Evolutionary conservation across 1,284 basidiomycete species (phyloP), one percentile per base, ranked within the genome.

Genomic region (Xerocomus minutiporus): DNA sequence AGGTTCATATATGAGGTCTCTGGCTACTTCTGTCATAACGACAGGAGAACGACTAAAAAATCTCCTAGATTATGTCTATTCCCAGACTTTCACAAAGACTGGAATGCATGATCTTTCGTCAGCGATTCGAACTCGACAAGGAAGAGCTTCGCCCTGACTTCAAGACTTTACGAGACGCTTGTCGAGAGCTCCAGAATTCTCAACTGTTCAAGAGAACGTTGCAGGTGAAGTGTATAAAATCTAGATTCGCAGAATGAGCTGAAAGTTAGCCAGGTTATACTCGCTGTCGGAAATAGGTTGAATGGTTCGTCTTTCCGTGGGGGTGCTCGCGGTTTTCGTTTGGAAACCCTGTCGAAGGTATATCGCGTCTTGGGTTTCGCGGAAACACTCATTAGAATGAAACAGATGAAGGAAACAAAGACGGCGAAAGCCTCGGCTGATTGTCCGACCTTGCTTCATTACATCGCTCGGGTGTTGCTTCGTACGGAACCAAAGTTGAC

Each of bases 371-470:
- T 17, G 17, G 6, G 13, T 36, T 12, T 26, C 6, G 9, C 8
- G 5, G 4, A 20, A 32, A 20, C 4, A 7, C 12, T 38, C 34
- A 4, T 12, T 41, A 8, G 38, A 32, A 31, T 23, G 29, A 26
- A 28, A 38, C 57, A 93, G 91, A 71, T 95, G 70, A 87, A 83
- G 62, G 93, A 96, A 60, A 95, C 88, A 1, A 90, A 84, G 71
- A 88, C 91, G 0, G 81, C 81, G 0, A 84, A 81, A 53, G 80
- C 81, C 0, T 78, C 80, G 0, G 51, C 79, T 0, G 82, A 82
- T 2, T 94, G 91, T 59, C 91, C 92, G 0, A 95, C 91, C 0
- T 74, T 97, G 25, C 73, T 97, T 26, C 93, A 97, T 68, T 96
- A 93, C 66, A 65, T 96, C 25, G 90, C 90, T 7, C 77, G 80